These are phyloP conservation scores for Kregervanrija fluxuum DNA, from an alignment of 805 yeast species.

Conservation along the genomic window DNA sequence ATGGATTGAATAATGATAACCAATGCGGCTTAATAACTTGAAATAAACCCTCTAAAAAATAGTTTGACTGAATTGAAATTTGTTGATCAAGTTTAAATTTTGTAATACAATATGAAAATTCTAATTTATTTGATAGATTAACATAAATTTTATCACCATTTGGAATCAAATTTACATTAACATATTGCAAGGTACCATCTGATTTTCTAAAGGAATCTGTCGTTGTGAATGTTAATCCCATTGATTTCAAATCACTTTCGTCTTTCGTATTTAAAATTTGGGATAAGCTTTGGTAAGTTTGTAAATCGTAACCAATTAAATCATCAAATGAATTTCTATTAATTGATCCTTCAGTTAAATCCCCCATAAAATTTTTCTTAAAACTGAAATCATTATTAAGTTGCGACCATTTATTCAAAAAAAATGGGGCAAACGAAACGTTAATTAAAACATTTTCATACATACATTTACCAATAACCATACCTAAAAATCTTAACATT, in stretches of 20 bases:
- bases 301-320: conserved; percentile 60
- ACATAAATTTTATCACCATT: conserved; percentile 56
- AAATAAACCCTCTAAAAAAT: conserved; percentile 65
- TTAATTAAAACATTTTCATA: conserved; percentile 79
- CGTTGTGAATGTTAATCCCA: conserved; percentile 64
- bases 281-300: conserved; percentile 55
- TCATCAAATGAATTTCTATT: conserved; percentile 69
- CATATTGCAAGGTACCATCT: conserved; percentile 16
- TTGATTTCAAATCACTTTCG: conserved; percentile 41
- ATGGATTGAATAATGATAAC: conserved; percentile 79
- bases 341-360: conserved; percentile 14
- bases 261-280: conserved; percentile 51
- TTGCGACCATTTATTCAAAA: conserved; percentile 55
- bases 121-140: conserved; percentile 50
- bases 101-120: conserved; percentile 71
- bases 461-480: conserved; percentile 79
- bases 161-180: conserved; percentile 52
- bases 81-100: conserved; percentile 68
- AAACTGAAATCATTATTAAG: conserved; percentile 25
- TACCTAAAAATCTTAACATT: conserved; percentile 61
- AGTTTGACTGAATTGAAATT: conserved; percentile 48
- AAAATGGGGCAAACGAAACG: conserved; percentile 79
- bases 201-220: conserved; percentile 37
- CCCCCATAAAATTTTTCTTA: conserved; percentile 12
- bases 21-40: conserved; percentile 64